phyloP scores from a whole-genome alignment of 805 yeast species.

The Clavispora phyllophila region DNA sequence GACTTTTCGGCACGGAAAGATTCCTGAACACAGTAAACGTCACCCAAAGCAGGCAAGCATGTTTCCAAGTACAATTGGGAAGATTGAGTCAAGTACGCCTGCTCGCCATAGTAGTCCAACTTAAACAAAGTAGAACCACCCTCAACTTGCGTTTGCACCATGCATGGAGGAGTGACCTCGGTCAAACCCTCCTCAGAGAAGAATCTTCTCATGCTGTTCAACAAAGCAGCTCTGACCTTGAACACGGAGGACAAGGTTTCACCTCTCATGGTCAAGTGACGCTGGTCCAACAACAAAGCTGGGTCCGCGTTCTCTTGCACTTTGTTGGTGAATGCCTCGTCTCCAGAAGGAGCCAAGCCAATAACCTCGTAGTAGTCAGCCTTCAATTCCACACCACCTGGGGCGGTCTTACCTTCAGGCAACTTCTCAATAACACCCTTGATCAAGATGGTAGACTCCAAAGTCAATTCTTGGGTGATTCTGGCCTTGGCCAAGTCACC shows the following conservation, averaged over 20 bases:
- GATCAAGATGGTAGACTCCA: conserved; percentile 78
- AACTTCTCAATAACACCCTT: conserved; percentile 77
- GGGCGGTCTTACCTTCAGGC: conserved; percentile 96
- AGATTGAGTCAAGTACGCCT: conserved; percentile 93
- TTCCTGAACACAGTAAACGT: conserved; percentile 95
- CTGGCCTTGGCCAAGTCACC: conserved; percentile 93
- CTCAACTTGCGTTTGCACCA: conserved; percentile 99
- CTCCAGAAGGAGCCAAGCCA: conserved; percentile 95
- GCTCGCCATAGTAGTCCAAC: conserved; percentile 93
- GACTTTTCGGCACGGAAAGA: conserved; percentile 99
- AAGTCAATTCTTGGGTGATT: conserved; percentile 76
- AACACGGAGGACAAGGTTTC: conserved; percentile 88
- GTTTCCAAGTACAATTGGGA: conserved; percentile 97
- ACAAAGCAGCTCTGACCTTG: conserved; percentile 85
- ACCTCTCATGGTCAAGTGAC: conserved; percentile 95
- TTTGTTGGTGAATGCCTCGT: conserved; percentile 90
- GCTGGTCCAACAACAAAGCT: conserved; percentile 83
- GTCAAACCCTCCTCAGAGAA: conserved; percentile 67
- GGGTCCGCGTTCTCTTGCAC: conserved; percentile 94
- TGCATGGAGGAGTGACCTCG: conserved; percentile 98
- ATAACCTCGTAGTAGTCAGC: conserved; percentile 87
- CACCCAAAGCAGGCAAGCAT: conserved; percentile 92
- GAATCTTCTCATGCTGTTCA: conserved; percentile 70
- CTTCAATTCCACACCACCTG: conserved; percentile 91
- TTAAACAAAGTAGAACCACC: conserved; percentile 97